Conservation (phyloP, 164 flowering plant genomes). For the Litsea cubeba region DNA sequence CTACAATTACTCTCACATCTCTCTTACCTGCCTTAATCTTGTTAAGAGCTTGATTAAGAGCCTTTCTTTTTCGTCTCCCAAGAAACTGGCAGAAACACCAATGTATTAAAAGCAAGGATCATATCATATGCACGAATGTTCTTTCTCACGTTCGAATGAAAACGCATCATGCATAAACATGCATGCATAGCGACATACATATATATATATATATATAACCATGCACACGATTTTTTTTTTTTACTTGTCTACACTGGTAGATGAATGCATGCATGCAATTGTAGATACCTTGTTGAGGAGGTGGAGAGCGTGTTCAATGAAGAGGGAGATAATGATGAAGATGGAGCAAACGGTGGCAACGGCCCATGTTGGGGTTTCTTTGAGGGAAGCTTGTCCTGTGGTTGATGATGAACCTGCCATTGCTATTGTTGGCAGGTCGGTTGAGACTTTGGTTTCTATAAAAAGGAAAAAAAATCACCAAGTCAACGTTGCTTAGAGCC, state of each 20-base stretch:
- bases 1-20: neutral
- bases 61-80: slow-evolving; percentile 11
- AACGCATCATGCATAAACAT: too few species aligned
- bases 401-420: slow-evolving; percentile 1
- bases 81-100: slow-evolving; percentile 12
- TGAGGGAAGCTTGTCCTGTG: slow-evolving; percentile 19
- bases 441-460: neutral
- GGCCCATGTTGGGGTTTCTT: slow-evolving; percentile 68
- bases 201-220: too few species aligned
- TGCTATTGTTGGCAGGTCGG: neutral
- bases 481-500: neutral
- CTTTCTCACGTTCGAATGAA: too few species aligned
- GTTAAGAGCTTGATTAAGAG: slow-evolving; percentile 27
- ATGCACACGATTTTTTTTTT: too few species aligned
- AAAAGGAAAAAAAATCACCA: neutral
- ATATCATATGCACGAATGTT: too few species aligned
- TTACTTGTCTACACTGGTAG: too few species aligned
- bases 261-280: neutral
- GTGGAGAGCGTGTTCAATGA: slow-evolving; percentile 43
- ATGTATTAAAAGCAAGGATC: neutral
- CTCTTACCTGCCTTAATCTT: slow-evolving; percentile 53
- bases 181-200: neutral
- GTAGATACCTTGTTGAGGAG: slow-evolving; percentile 40
- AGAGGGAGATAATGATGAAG: slow-evolving; percentile 39
- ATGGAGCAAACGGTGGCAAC: slow-evolving; percentile 47